Percentiles rank a stretch among this genome's conserved stretches.
Evolutionary conservation across 768 basidiomycete species (phyloP).

Genomic region (Suillus variegatus): DNA sequence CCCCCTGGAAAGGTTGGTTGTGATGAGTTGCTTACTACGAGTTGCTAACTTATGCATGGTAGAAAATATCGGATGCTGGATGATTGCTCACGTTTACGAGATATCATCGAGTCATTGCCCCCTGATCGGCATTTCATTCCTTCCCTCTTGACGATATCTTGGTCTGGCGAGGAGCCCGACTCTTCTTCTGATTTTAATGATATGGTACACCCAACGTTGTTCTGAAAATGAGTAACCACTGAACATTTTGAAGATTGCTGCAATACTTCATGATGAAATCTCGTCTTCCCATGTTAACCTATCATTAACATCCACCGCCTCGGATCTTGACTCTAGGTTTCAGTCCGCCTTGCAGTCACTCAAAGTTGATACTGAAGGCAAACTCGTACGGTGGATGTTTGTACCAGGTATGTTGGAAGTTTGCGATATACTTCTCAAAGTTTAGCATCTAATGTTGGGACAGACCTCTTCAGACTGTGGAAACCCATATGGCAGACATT

Average conservation of each 20-base stretch:
- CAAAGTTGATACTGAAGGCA: conserved; percentile 58
- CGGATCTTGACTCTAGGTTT: conserved; percentile 62
- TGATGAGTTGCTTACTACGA: neutral
- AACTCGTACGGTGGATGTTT: conserved; percentile 47
- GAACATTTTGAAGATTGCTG: conserved; percentile 44
- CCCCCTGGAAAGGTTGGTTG: conserved; percentile 64
- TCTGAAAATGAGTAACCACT: conserved; percentile 1
- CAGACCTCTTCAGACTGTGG: conserved; percentile 30
- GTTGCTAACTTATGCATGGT: conserved; percentile 8
- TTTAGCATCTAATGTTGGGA: neutral
- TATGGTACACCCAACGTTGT: conserved; percentile 49
- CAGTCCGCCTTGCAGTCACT: conserved; percentile 40
- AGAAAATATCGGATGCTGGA: conserved; percentile 75
- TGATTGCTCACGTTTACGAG: conserved; percentile 70
- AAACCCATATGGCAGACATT: conserved; percentile 25
- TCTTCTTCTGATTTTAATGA: conserved; percentile 51
- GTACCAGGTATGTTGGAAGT: conserved; percentile 47
- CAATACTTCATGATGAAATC: conserved; percentile 45
- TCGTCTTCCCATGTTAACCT: conserved; percentile 46
- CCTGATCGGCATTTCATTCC: conserved; percentile 60
- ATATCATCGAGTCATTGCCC: conserved; percentile 58
- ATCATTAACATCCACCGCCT: conserved; percentile 48
- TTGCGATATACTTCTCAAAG: neutral
- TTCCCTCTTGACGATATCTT: conserved; percentile 60
- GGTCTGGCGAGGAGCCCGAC: conserved; percentile 49